phyloP scores from a whole-genome alignment of 352 stramenopile species.

The Phytophthora pistaciae region DNA sequence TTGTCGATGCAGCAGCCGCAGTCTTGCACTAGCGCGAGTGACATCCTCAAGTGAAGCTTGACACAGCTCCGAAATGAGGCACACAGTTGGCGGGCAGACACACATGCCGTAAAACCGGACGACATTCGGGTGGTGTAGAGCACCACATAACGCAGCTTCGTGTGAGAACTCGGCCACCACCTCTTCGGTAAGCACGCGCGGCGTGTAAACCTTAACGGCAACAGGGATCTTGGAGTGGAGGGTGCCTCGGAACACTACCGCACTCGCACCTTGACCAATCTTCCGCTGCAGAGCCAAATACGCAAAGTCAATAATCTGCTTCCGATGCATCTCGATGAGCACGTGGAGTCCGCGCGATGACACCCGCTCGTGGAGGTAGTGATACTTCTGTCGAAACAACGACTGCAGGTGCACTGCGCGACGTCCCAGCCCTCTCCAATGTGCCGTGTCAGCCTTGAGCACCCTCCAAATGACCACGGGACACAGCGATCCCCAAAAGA shows the following conservation, averaged over 20 bases:
- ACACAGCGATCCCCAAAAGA: constrained; percentile 62
- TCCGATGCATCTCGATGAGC: constrained; percentile 75
- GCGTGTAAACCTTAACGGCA: constrained; percentile 85
- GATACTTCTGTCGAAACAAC: constrained; percentile 58
- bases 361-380: constrained; percentile 58
- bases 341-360: constrained; percentile 74
- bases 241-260: constrained; percentile 69
- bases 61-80: constrained; percentile 72
- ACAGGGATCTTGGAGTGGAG: constrained; percentile 65
- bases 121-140: constrained; percentile 82
- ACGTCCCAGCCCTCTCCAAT: constrained; percentile 74
- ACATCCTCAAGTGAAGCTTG: constrained; percentile 55
- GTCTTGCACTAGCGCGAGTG: constrained; percentile 36
- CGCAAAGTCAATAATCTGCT: constrained; percentile 75
- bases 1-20: constrained; percentile 19
- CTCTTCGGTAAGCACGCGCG: constrained; percentile 60
- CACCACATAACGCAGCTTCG: constrained; percentile 76
- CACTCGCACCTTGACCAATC: constrained; percentile 64
- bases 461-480: constrained; percentile 80
- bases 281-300: constrained; percentile 54
- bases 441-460: constrained; percentile 72
- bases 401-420: constrained; percentile 64
- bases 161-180: constrained; percentile 85
- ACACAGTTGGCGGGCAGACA: constrained; percentile 79
- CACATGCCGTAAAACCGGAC: constrained; percentile 89